Base-by-base conservation (phyloP, 73 alveolate genomes). In the Symbiodinium pilosum region DNA sequence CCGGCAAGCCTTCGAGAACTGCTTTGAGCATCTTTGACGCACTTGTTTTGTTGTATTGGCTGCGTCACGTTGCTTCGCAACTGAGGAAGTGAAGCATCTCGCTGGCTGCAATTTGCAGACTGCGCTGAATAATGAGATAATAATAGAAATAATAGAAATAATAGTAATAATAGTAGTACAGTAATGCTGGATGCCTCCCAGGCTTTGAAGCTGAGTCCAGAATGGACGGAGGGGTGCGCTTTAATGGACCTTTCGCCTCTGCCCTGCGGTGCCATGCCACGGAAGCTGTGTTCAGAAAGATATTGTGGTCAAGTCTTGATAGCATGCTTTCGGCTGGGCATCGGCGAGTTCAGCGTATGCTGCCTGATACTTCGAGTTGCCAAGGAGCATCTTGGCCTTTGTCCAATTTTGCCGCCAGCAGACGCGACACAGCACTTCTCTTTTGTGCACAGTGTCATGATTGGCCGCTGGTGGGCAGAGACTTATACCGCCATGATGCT, bases 21-120 rank as follows among this genome's bases (percentile, higher is more conserved):
- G 97, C 68, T 91, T 91, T 40, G 97, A 85, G 88, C 41, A 0
- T n/a, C 88, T 91, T n/a, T 71, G 30, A n/a, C 11, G 20, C 43
- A 21, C 34, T 24, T 47, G 81, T 64, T 64, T 18, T 64, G 81
- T 24, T 28, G 21, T 47, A 9, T 6, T 14, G 59, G 59, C 59
- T 47, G 59, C 59, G n/a, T n/a, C n/a, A n/a, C n/a, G n/a, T n/a
- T n/a, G n/a, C n/a, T n/a, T n/a, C n/a, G n/a, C n/a, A n/a, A n/a
- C n/a, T 9, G 59, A 64, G 81, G 81, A 64, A 64, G 81, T 64
- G 81, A 64, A 24, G 81, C 81, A 64, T 64, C 81, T 64, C 81
- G 38, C 34, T 38, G 34, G 39, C 81, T n/a, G 81, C 81, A 64
- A 24, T 26, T 64, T 64, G 5, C 81, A 64, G 81, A 64, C 30